Evolutionary conservation across 371 early-diverging fungal species (phyloP).

Genomic region (Zopfochytrium polystomum): DNA sequence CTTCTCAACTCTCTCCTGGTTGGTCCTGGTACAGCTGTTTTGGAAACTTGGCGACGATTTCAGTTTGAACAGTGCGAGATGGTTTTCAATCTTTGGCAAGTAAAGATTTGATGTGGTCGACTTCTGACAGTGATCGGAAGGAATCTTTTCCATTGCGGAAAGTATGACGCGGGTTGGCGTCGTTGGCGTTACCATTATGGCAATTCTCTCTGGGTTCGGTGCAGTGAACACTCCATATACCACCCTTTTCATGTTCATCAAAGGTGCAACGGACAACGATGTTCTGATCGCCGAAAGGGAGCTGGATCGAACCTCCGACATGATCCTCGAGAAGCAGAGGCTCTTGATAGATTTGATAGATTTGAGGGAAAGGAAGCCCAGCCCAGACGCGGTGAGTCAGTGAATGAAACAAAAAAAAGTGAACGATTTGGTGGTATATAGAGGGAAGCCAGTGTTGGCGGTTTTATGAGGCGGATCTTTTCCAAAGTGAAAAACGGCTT

Average conservation of each 20-base stretch:
- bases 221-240: conserved; percentile 87
- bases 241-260: conserved; percentile 62
- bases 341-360: conserved; percentile 9
- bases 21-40: too few relatives aligned
- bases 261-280: conserved; percentile 32
- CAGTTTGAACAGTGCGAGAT: too few relatives aligned
- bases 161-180: conserved; percentile 79
- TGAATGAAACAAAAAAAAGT: too few relatives aligned
- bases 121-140: too few relatives aligned
- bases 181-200: conserved; percentile 88
- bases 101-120: too few relatives aligned
- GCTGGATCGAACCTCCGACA: conserved; percentile 54
- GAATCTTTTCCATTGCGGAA: conserved; percentile 56
- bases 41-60: too few relatives aligned
- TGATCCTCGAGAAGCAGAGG: conserved; percentile 55
- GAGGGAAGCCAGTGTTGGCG: not conserved
- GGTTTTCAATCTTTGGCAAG: too few relatives aligned
- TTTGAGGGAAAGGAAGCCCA: conserved; percentile 1
- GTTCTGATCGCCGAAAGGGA: conserved; percentile 49
- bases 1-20: too few relatives aligned
- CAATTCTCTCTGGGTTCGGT: conserved; percentile 90
- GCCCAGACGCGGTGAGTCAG: too few relatives aligned
- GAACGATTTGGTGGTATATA: too few relatives aligned
- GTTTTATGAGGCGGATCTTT: conserved; percentile 21
- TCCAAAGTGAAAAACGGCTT: conserved; percentile 6